These are phyloP conservation scores for Panellus pusillus DNA, from an alignment of 768 basidiomycete species.

Conservation along the genomic window DNA sequence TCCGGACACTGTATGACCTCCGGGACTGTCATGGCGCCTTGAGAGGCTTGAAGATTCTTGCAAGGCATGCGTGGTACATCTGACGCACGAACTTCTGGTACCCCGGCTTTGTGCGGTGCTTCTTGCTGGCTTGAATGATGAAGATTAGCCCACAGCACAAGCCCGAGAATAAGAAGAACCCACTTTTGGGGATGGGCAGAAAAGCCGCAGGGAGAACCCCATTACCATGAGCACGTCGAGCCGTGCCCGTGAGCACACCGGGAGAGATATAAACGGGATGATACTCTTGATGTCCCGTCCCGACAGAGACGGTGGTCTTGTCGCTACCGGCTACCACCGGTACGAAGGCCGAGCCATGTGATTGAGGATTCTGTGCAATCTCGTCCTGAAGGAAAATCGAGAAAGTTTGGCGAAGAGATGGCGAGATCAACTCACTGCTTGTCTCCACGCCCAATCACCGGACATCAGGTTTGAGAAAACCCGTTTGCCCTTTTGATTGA, in stretches of 20 bases:
- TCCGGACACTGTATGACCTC: conserved; percentile 25
- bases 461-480: conserved; percentile 35
- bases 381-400: neutral
- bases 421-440: conserved; percentile 31
- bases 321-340: conserved; percentile 26
- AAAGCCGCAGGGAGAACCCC: neutral
- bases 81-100: conserved; percentile 14
- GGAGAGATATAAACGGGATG: conserved; percentile 27
- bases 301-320: conserved; percentile 28
- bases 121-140: neutral
- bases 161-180: too few relatives aligned
- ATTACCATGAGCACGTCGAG: neutral
- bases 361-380: neutral
- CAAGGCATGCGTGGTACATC: conserved; percentile 17
- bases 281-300: conserved; percentile 14
- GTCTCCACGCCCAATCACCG: conserved; percentile 31
- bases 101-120: neutral
- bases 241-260: conserved; percentile 12
- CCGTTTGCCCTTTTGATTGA: conserved; percentile 17
- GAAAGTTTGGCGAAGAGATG: neutral
- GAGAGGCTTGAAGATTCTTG: conserved; percentile 19
- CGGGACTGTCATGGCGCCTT: conserved; percentile 24
- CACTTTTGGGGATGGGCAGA: neutral
- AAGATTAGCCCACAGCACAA: neutral
- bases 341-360: conserved; percentile 20